Evolutionary conservation across 768 basidiomycete species (phyloP).

Genomic region (Auricularia cornea): DNA sequence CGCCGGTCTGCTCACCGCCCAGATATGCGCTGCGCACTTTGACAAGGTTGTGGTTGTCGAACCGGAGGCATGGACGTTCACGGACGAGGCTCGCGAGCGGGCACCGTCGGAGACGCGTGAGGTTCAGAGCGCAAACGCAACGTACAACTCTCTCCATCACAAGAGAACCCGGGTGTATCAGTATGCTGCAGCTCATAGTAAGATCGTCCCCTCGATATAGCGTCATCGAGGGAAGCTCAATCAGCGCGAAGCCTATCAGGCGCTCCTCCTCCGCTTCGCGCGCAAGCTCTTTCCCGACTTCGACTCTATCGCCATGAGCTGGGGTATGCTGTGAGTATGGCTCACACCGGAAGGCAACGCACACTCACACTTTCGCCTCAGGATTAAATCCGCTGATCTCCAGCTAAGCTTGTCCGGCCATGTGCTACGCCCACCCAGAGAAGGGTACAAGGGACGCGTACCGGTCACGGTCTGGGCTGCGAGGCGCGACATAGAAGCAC

Average conservation of each 20-base stretch:
- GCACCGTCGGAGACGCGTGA: conserved; percentile 3
- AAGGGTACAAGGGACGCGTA: conserved; percentile 8
- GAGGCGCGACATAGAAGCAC: conserved; percentile 21
- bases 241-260: neutral
- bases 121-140: conserved; percentile 9
- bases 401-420: neutral
- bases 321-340: neutral
- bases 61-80: conserved; percentile 21
- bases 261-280: neutral
- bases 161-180: conserved; percentile 19
- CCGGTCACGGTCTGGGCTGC: conserved; percentile 15
- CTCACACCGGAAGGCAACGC: too few relatives aligned
- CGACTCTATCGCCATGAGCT: neutral
- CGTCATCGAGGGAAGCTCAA: neutral
- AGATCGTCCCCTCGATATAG: conserved; percentile 8
- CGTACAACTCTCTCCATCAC: conserved; percentile 4
- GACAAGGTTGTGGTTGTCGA: conserved; percentile 26
- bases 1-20: conserved; percentile 23
- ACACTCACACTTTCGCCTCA: too few relatives aligned
- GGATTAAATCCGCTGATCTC: neutral
- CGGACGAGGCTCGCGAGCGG: conserved; percentile 10
- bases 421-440: conserved; percentile 5
- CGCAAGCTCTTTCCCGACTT: neutral
- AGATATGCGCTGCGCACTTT: conserved; percentile 26
- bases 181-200: conserved; percentile 19